A percentile compares a stretch with the other conserved stretches of the same genome.
These are phyloP conservation scores for Capsicum baccatum DNA, from an alignment of 257 asterid species.

Conservation along the genomic window DNA sequence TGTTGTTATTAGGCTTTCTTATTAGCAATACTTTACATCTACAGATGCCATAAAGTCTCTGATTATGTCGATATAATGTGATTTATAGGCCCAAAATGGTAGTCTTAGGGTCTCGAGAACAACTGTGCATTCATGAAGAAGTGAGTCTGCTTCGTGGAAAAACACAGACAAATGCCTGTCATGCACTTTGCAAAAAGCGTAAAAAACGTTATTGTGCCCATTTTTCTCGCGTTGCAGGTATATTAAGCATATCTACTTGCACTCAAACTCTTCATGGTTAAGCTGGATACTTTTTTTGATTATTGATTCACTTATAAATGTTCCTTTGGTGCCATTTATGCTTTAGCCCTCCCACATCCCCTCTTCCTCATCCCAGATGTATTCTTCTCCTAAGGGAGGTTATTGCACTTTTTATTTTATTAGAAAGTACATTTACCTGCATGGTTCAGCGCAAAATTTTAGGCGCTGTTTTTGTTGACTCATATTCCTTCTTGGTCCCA, in stretches of 20 bases:
- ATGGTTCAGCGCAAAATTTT: background rate
- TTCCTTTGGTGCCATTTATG: background rate
- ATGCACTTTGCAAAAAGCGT: constrained; percentile 73
- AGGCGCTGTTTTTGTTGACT: background rate
- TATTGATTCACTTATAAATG: background rate
- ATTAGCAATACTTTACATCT: background rate
- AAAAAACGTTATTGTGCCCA: constrained; percentile 74
- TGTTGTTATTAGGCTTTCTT: background rate
- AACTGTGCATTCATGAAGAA: constrained; percentile 90
- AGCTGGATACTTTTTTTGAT: constrained; percentile 11
- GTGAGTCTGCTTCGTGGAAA: constrained; percentile 85
- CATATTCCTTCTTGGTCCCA: background rate
- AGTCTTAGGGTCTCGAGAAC: constrained; percentile 97
- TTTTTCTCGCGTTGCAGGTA: constrained; percentile 86
- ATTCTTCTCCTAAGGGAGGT: constrained; percentile 16
- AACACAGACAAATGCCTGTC: constrained; percentile 95
- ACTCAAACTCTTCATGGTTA: background rate
- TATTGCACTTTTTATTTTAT: background rate
- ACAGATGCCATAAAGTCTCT: constrained; percentile 1
- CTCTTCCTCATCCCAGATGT: background rate
- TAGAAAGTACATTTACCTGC: constrained; percentile 15
- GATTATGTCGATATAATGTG: constrained; percentile 33
- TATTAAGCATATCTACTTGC: background rate
- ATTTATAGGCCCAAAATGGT: constrained; percentile 92
- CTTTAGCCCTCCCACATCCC: background rate